A percentile compares a stretch with the other conserved stretches of the same genome.
Conservation (phyloP, 768 basidiomycete species). For the Mycena floridula region DNA sequence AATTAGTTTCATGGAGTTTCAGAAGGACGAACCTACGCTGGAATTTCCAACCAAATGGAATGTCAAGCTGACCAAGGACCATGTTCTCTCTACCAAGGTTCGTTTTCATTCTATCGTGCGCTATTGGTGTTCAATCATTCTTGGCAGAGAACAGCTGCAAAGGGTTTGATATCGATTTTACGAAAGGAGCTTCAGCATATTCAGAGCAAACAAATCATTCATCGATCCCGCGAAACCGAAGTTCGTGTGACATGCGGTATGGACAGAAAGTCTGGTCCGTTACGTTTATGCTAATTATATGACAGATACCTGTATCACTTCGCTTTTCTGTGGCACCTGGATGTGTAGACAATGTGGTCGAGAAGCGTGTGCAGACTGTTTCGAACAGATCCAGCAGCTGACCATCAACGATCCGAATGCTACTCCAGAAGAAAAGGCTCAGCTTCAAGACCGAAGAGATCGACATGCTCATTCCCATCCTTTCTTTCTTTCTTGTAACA, state of each 20-base stretch:
- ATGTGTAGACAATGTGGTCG: slow-evolving; percentile 89
- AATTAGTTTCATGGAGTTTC: slow-evolving; percentile 64
- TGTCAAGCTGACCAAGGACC: slow-evolving; percentile 38
- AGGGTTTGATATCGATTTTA: slow-evolving; percentile 61
- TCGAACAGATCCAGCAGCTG: slow-evolving; percentile 57
- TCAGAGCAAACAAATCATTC: slow-evolving; percentile 49
- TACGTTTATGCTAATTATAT: slow-evolving; percentile 5
- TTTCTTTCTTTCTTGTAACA: slow-evolving; percentile 68
- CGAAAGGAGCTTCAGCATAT: slow-evolving; percentile 61
- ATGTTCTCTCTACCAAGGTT: slow-evolving; percentile 58
- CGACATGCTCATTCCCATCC: slow-evolving; percentile 61
- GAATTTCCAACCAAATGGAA: slow-evolving; percentile 68
- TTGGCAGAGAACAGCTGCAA: slow-evolving; percentile 57
- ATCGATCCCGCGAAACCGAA: slow-evolving; percentile 71
- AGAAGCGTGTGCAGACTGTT: slow-evolving; percentile 86
- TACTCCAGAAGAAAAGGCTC: slow-evolving; percentile 39
- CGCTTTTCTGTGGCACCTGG: slow-evolving; percentile 85
- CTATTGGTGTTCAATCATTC: slow-evolving; percentile 6
- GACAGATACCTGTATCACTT: slow-evolving; percentile 89
- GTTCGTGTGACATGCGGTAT: slow-evolving; percentile 82
- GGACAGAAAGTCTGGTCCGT: slow-evolving; percentile 1
- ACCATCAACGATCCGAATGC: slow-evolving; percentile 48
- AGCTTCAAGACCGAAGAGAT: slow-evolving; percentile 47
- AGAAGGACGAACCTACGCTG: slow-evolving; percentile 55
- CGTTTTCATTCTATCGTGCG: not conserved